A percentile compares a stretch with the other conserved stretches of the same genome.
phyloP scores from a whole-genome alignment of 2,329 filamentous ascomycete genomes.

The Colletotrichum melonis region DNA sequence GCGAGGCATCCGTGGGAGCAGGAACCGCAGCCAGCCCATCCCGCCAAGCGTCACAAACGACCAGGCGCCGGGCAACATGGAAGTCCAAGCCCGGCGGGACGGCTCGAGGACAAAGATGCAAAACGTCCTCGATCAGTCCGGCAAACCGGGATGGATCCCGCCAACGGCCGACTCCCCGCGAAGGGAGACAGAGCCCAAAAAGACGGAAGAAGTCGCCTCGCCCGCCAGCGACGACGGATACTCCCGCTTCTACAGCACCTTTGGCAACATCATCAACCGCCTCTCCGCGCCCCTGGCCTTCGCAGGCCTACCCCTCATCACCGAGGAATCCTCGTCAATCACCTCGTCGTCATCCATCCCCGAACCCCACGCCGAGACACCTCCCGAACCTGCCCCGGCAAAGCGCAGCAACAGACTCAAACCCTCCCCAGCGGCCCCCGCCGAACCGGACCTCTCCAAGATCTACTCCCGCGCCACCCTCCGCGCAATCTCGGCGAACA shows the following conservation, averaged over 20 bases:
- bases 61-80: conserved; percentile 77
- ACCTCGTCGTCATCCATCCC: conserved; percentile 14
- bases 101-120: conserved; percentile 65
- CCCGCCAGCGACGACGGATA: conserved; percentile 78
- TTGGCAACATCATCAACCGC: conserved; percentile 87
- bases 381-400: conserved; percentile 50
- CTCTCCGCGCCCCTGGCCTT: conserved; percentile 93
- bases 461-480: conserved; percentile 90
- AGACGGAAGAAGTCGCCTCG: conserved; percentile 42
- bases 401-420: conserved; percentile 52
- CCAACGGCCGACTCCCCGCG: conserved; percentile 48
- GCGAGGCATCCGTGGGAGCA: conserved; percentile 75
- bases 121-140: conserved; percentile 64
- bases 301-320: conserved; percentile 84
- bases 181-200: conserved; percentile 40
- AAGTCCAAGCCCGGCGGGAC: conserved; percentile 64
- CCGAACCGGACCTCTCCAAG: conserved; percentile 81
- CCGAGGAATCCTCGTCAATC: conserved; percentile 56
- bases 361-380: conserved; percentile 44
- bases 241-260: conserved; percentile 90
- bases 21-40: conserved; percentile 73
- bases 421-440: conserved; percentile 41
- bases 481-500: conserved; percentile 76
- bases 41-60: conserved; percentile 80
- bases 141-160: conserved; percentile 65